Evolutionary conservation across 768 basidiomycete genomes (phyloP), one percentile per base, ranked within the genome.

Genomic region (Podaxis mareebaensis): DNA sequence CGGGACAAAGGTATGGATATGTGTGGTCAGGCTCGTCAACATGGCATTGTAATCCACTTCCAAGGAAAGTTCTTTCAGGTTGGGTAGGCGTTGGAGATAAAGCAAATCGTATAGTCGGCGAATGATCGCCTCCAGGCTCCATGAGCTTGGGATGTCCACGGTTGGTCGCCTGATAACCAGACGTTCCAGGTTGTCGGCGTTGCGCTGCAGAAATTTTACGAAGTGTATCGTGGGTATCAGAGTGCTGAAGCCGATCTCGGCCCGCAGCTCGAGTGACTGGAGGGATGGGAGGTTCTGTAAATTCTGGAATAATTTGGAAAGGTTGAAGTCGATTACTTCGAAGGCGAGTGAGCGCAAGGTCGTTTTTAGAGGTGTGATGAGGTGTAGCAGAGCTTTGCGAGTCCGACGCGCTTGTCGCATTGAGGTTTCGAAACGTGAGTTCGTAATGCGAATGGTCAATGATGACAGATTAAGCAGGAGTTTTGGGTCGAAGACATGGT

Each of bases 401-500:
- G 40, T 26, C 15, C 10, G n/a, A 10, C 60, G 60, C 8, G 60
- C 60, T n/a, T 61, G 60, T 3, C 28, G 24, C 40, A 28, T 26
- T 7, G 60, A 39, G 7, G 51, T 61, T 5, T 39, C n/a, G 28
- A 63, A 65, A n/a, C 67, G 57, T 2, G 67, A 65, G 40, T 63
- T 49, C n/a, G 51, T 59, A 24, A 67, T 57, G 17, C 53, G 56
- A 28, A 67, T 52, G n/a, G 63, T 63, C 40, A 67, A 60, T 5
- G 64, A 42, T 11, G 64, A 62, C 7, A 68, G 52, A 48, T 66
- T 66, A 12, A 61, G 59, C n/a, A 73, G 56, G 63, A 26, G 22
- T 42, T 46, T 28, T 58, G 66, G n/a, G 53, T 40, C 40, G 68
- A 57, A 17, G 64, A 63, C n/a, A 48, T 61, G 55, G 68, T 53